phyloP scores from a whole-genome alignment of 2,329 filamentous ascomycete genomes.

The Microdochium nivale region DNA sequence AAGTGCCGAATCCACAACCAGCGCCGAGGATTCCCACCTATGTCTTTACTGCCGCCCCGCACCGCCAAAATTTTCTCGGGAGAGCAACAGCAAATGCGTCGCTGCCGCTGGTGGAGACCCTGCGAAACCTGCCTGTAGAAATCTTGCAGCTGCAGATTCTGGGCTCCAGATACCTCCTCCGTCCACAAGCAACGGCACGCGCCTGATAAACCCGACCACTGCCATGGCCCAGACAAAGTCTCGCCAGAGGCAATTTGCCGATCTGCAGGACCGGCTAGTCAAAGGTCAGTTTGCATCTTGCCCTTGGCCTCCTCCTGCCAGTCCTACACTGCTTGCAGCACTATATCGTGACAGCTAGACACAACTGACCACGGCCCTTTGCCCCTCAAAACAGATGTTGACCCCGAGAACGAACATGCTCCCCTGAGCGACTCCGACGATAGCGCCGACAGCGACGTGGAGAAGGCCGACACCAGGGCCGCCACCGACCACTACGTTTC shows the following conservation, averaged over 20 bases:
- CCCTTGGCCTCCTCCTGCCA: no score
- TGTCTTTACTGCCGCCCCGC: slow-evolving; percentile 29
- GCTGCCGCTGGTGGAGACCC: neutral
- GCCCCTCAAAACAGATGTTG: slow-evolving; percentile 51
- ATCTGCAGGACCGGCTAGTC: slow-evolving; percentile 50
- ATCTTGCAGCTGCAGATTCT: slow-evolving; percentile 3
- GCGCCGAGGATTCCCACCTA: neutral
- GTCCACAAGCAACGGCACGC: no score
- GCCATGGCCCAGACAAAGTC: slow-evolving; percentile 43
- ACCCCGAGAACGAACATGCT: slow-evolving; percentile 62
- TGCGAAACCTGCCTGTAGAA: neutral
- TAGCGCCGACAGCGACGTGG: slow-evolving; percentile 41
- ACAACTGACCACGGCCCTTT: neutral
- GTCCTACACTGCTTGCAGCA: no score
- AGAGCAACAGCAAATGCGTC: neutral
- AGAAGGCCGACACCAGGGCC: slow-evolving; percentile 50
- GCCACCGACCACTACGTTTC: slow-evolving; percentile 82
- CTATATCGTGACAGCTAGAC: neutral
- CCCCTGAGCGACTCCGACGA: slow-evolving; percentile 45
- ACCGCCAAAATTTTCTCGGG: slow-evolving; percentile 43
- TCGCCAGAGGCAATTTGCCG: slow-evolving; percentile 51
- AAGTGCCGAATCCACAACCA: neutral
- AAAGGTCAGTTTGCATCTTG: slow-evolving; percentile 40
- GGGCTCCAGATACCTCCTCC: neutral
- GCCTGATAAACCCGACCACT: no score